These are phyloP conservation scores for Protostelium mycophagum DNA, from an alignment of 78 protist species.

Conservation along the genomic window DNA sequence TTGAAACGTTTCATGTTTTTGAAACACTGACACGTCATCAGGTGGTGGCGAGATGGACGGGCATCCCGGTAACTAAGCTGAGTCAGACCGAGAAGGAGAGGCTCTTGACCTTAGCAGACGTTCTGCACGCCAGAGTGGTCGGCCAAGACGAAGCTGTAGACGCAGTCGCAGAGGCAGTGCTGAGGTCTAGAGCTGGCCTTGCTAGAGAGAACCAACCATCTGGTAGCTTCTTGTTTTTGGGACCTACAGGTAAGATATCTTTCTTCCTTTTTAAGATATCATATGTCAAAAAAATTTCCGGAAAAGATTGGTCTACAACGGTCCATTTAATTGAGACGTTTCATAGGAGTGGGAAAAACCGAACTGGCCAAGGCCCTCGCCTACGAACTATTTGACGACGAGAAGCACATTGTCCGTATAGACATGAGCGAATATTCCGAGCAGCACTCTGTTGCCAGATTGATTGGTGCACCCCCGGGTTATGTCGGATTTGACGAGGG, in stretches of 20 bases:
- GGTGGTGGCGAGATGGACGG: constrained; percentile 93
- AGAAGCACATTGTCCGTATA: constrained; percentile 86
- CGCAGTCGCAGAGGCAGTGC: constrained; percentile 91
- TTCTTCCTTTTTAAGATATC: neutral
- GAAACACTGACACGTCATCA: neutral
- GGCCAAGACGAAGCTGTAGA: constrained; percentile 97
- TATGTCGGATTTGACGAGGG: constrained; percentile 98
- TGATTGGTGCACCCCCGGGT: constrained; percentile 99
- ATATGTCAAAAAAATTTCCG: constrained; percentile 8
- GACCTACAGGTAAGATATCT: constrained; percentile 92
- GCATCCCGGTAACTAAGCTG: constrained; percentile 92
- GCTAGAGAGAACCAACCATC: constrained; percentile 78
- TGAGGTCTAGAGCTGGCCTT: constrained; percentile 91
- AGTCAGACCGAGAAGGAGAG: constrained; percentile 77
- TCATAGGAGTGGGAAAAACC: constrained; percentile 94
- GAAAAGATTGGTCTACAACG: constrained; percentile 43
- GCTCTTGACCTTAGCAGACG: constrained; percentile 69
- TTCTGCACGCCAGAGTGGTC: constrained; percentile 84
- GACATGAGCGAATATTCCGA: constrained; percentile 99
- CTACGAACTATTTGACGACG: constrained; percentile 89
- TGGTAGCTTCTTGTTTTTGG: constrained; percentile 93
- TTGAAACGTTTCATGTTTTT: neutral
- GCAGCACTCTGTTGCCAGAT: constrained; percentile 84
- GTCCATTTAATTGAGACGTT: neutral
- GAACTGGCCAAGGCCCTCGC: constrained; percentile 97